A percentile compares a stretch with the other conserved stretches of the same genome.
Evolutionary conservation across 2,329 filamentous ascomycete species (phyloP).

Genomic region (Fusarium temperatum): DNA sequence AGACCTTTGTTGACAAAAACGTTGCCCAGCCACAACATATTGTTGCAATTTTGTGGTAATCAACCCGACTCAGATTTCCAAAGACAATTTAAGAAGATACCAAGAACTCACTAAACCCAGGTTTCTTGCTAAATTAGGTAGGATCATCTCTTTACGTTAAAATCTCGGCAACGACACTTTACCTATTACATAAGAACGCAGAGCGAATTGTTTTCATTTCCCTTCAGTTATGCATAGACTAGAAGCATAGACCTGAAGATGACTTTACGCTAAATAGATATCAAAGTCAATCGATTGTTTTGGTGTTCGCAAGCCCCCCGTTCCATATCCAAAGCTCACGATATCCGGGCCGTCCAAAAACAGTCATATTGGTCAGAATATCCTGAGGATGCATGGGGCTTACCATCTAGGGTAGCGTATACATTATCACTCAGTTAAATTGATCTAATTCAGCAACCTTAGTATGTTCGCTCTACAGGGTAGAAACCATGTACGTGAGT

Average conservation of each 20-base stretch:
- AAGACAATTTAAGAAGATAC: not conserved
- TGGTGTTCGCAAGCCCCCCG: not conserved
- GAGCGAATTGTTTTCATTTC: not conserved
- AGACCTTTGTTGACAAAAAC: not conserved
- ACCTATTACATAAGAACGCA: not conserved
- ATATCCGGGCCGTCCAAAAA: not conserved
- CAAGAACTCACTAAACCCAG: not conserved
- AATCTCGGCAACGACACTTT: not conserved
- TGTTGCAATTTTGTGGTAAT: not conserved
- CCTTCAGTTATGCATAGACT: not conserved
- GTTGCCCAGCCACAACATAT: constrained; percentile 4
- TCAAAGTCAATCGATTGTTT: not conserved
- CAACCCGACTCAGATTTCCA: not conserved
- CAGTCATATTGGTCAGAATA: not conserved
- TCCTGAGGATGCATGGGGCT: not conserved
- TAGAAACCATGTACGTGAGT: not conserved
- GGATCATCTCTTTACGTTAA: not conserved
- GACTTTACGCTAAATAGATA: not conserved
- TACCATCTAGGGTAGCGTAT: not conserved
- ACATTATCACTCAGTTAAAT: not conserved
- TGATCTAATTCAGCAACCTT: not conserved
- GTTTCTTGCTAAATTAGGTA: not conserved
- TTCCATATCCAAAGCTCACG: not conserved
- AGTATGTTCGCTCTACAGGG: not conserved
- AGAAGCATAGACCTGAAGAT: not conserved